Conservation (phyloP, 345 rosid species). For the Gossypium rotundifolium region DNA sequence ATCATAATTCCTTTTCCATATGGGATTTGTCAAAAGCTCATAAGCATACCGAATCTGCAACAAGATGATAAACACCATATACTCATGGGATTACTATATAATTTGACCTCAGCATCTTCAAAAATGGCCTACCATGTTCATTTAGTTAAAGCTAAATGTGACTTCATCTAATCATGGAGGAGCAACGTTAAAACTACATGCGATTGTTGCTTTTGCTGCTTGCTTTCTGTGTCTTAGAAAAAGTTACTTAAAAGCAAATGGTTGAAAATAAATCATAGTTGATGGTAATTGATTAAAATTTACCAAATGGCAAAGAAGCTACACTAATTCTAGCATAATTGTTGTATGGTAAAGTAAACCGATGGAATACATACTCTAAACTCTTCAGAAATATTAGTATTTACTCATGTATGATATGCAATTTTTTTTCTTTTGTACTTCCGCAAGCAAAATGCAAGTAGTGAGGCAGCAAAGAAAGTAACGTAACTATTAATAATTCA, state of each 20-base stretch:
- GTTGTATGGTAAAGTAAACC: background rate
- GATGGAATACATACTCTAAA: background rate
- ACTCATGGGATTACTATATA: background rate
- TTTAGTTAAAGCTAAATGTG: background rate
- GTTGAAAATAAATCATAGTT: background rate
- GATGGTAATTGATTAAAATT: background rate
- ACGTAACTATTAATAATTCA: background rate
- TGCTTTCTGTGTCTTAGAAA: background rate
- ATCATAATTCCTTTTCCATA: slow-evolving; percentile 85
- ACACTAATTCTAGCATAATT: background rate
- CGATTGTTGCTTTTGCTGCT: background rate
- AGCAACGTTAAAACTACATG: background rate
- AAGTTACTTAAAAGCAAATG: background rate
- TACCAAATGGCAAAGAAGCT: background rate
- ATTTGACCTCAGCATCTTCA: background rate
- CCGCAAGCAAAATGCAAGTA: background rate
- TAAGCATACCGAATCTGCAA: slow-evolving; percentile 77
- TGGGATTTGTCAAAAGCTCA: slow-evolving; percentile 62
- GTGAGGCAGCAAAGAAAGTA: background rate
- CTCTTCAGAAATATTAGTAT: background rate
- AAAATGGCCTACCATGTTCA: background rate
- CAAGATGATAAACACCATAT: slow-evolving; percentile 11
- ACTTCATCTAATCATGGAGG: background rate
- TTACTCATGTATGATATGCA: background rate
- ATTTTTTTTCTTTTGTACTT: background rate